Percentiles rank a stretch among this genome's conserved stretches.
Conservation (phyloP, 768 basidiomycete species). For the Suillus placidus region DNA sequence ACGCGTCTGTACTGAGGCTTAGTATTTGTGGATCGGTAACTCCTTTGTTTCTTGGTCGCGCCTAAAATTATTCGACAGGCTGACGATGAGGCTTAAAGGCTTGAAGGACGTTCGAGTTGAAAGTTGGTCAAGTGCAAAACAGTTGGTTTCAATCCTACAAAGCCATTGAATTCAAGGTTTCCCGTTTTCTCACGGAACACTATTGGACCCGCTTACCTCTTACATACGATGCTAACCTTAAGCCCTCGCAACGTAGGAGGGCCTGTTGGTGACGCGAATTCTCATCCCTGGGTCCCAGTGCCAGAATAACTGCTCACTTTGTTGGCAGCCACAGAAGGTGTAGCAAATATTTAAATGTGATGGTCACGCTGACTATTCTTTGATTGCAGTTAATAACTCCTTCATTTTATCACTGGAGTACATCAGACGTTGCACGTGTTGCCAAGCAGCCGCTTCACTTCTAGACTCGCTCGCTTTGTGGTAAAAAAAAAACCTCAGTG, state of each 20-base stretch:
- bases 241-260: background rate
- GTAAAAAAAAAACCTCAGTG: background rate
- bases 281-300: background rate
- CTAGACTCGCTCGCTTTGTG: background rate
- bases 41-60: slow-evolving; percentile 17
- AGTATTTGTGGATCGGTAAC: slow-evolving; percentile 13
- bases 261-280: background rate
- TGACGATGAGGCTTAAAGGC: slow-evolving; percentile 19
- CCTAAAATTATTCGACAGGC: slow-evolving; percentile 16
- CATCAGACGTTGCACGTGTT: background rate
- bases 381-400: background rate
- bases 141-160: slow-evolving; percentile 13
- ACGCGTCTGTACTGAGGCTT: slow-evolving; percentile 27
- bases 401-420: background rate
- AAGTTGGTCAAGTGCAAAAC: slow-evolving; percentile 29
- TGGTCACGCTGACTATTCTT: background rate
- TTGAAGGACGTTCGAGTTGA: slow-evolving; percentile 31
- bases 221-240: background rate
- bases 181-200: slow-evolving; percentile 28
- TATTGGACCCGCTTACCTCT: slow-evolving; percentile 8
- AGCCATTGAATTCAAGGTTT: slow-evolving; percentile 31
- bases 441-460: background rate
- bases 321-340: background rate
- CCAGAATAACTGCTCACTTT: background rate
- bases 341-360: background rate